Conservation (phyloP, 1,284 basidiomycete genomes). For the Ceratobasidium sp. region DNA sequence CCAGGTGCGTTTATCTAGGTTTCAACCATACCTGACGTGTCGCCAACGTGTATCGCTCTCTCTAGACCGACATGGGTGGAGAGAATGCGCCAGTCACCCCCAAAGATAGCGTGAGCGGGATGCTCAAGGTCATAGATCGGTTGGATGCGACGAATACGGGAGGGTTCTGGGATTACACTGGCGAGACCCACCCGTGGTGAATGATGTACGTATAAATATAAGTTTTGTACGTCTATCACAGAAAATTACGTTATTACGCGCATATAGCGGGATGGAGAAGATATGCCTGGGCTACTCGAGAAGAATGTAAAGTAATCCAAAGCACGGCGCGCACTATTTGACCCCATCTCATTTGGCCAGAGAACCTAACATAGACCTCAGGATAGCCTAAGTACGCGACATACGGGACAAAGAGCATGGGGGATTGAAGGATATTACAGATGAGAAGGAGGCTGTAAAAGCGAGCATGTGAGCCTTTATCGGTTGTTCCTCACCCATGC, state of each 20-base stretch:
- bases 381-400: slow-evolving; percentile 70
- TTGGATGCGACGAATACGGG: slow-evolving; percentile 9
- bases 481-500: slow-evolving; percentile 35
- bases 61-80: slow-evolving; percentile 31
- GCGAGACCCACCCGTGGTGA: slow-evolving; percentile 24
- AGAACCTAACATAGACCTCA: slow-evolving; percentile 51
- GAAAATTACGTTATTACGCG: no score
- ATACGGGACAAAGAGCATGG: slow-evolving; percentile 78
- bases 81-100: background rate
- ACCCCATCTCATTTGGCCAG: no score
- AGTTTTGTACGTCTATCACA: no score
- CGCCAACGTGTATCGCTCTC: background rate
- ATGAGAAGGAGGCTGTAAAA: slow-evolving; percentile 91
- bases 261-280: no score
- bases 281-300: slow-evolving; percentile 78
- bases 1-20: slow-evolving; percentile 7
- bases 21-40: background rate
- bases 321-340: slow-evolving; percentile 75
- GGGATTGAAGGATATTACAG: slow-evolving; percentile 77
- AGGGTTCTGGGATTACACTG: slow-evolving; percentile 16
- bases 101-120: slow-evolving; percentile 1
- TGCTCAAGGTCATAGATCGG: slow-evolving; percentile 17
- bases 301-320: slow-evolving; percentile 80
- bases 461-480: slow-evolving; percentile 78
- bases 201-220: background rate